Evolutionary conservation across 116 monocot species (phyloP).

Genomic region (Papilionanthe hybrid): DNA sequence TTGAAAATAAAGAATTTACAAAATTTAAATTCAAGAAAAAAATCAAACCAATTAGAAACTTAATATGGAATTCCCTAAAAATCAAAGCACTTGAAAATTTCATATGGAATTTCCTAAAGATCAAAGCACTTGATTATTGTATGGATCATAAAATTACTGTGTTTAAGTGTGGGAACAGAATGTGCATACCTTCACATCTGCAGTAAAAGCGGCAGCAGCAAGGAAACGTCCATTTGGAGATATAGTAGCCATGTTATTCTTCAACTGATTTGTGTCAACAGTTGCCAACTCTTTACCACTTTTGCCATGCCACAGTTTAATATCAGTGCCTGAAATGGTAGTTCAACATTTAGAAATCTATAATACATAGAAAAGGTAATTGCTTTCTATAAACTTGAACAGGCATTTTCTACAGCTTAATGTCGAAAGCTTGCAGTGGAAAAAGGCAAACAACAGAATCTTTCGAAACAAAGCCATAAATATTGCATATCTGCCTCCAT

Average conservation of each 20-base stretch:
- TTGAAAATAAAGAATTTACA: not conserved
- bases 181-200: constrained; percentile 88
- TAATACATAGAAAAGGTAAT: not conserved
- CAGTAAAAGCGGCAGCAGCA: constrained; percentile 98
- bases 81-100: not conserved
- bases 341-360: not conserved
- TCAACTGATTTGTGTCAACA: constrained; percentile 93
- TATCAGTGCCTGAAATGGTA: constrained; percentile 63
- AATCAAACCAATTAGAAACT: not conserved
- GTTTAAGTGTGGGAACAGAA: not conserved
- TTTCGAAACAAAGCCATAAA: no score
- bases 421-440: no score
- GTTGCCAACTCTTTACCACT: constrained; percentile 85
- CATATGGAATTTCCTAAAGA: no score
- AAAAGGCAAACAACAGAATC: no score
- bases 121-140: not conserved
- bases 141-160: not conserved
- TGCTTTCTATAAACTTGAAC: no score
- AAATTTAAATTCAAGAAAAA: not conserved
- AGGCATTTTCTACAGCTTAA: no score
- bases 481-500: no score
- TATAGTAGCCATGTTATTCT: constrained; percentile 90
- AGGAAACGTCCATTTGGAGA: constrained; percentile 96
- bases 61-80: not conserved
- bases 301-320: constrained; percentile 97